Evolutionary conservation across 306 rosid genomes (phyloP), one percentile per base, ranked within the genome.

Genomic region (Cyamopsis tetragonoloba): DNA sequence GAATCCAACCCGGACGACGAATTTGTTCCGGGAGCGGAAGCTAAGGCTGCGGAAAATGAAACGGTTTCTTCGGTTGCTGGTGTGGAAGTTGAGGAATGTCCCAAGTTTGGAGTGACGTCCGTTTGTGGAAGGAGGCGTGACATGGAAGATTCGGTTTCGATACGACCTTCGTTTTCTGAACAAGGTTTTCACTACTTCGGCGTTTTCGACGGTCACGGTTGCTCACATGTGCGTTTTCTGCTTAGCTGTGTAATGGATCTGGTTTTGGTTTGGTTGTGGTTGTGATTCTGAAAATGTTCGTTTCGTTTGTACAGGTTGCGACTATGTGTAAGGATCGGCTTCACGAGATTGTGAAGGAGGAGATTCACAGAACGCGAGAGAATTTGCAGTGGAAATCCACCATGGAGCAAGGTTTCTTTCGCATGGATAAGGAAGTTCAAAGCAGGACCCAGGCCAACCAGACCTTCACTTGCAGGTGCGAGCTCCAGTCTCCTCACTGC

Each of bases 161-260:
- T 86, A 20, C 84, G 42, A 6, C 88, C 90, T 3, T 72, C 32
- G 2, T 83, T 73, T 43, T 43, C 46, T 7, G 7, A 17, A 0
- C 53, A 67, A 4, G 58, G 30, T 0, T 50, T 70, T 3, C 91
- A 93, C 51, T 90, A 72, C 72, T 90, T 78, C n/a, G 99, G 92
- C 0, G 92, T 93, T n/a, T 93, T 81, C 77, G 99, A 93, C 74
- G 99, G 99, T 61, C 99, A 93, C 46, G 97, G 97, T 14, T 93
- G 99, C 89, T 90, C 99, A 61, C 99, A 93, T 69, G 74, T 66
- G 1, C 35, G 78, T 62, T 5, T 28, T 28, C 55, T 2, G 10
- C 18, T 43, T 31, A 7, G 6, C 9, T 4, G 1, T 31, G 1
- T 31, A 3, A 57, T 3, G 68, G 48, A 13, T 23, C 17, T 66